These are phyloP conservation scores for Endocarpon pusillum DNA, from an alignment of 495 filamentous ascomycete genomes.

Conservation along the genomic window DNA sequence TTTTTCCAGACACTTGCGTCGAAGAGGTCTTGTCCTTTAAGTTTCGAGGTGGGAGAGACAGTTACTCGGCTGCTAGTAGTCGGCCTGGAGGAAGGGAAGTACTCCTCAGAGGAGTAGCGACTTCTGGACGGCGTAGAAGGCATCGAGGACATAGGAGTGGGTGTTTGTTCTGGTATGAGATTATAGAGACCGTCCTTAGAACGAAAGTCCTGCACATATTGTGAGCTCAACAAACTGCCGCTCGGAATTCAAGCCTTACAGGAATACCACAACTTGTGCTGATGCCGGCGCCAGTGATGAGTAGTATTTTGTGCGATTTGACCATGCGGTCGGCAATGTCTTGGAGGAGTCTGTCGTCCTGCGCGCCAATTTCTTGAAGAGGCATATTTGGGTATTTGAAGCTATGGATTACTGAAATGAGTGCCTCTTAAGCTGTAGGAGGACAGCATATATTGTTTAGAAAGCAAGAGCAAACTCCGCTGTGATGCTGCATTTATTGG, in stretches of 20 bases:
- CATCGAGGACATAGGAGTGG: background rate
- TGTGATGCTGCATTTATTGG: too few relatives aligned
- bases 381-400: slow-evolving; percentile 12
- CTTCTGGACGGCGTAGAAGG: background rate
- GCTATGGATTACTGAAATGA: too few relatives aligned
- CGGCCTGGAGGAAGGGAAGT: too few relatives aligned
- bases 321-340: slow-evolving; percentile 41
- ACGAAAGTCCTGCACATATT: slow-evolving; percentile 45
- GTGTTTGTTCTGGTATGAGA: slow-evolving; percentile 36
- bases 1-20: slow-evolving; percentile 49
- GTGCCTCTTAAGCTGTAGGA: too few relatives aligned
- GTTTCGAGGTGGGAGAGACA: slow-evolving; percentile 20
- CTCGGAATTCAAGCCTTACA: slow-evolving; percentile 22
- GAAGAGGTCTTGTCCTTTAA: slow-evolving; percentile 52
- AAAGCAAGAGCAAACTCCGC: too few relatives aligned
- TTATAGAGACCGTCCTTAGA: slow-evolving; percentile 54
- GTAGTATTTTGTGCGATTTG: slow-evolving; percentile 43
- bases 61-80: background rate
- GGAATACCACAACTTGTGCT: slow-evolving; percentile 59
- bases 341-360: slow-evolving; percentile 34
- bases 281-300: slow-evolving; percentile 55
- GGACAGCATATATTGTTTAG: too few relatives aligned
- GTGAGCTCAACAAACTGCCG: background rate
- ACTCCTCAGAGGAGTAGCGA: background rate
- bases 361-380: slow-evolving; percentile 7